phyloP scores from a whole-genome alignment of 371 early-diverging fungal species.

The Lichtheimia ornata region DNA sequence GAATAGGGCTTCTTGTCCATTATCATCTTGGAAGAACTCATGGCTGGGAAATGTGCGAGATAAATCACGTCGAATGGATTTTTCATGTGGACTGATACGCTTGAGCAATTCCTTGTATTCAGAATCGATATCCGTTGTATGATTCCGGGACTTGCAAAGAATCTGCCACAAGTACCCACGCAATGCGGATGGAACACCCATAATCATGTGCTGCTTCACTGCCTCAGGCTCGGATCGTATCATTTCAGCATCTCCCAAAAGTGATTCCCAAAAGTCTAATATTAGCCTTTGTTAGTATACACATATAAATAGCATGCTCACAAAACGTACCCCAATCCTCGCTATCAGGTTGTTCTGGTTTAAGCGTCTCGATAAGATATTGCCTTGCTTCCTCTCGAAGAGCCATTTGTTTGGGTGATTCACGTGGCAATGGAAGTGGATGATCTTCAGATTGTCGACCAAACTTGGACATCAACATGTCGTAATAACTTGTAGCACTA shows the following conservation, averaged over 20 bases:
- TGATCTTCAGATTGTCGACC: constrained; percentile 29
- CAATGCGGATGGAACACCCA: constrained; percentile 81
- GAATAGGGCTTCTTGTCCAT: constrained; percentile 80
- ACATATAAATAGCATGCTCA: neutral
- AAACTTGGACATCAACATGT: constrained; percentile 38
- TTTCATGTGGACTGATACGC: constrained; percentile 81
- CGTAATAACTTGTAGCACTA: constrained; percentile 31
- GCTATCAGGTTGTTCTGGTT: neutral
- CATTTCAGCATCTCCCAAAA: constrained; percentile 33
- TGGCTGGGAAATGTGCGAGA: constrained; percentile 86
- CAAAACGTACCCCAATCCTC: constrained; percentile 39
- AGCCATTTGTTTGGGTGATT: constrained; percentile 31
- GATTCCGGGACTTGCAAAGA: constrained; percentile 62
- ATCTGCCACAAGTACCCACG: constrained; percentile 89
- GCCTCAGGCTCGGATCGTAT: constrained; percentile 21
- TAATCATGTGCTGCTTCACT: constrained; percentile 27
- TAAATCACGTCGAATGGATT: constrained; percentile 84
- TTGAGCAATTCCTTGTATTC: constrained; percentile 77
- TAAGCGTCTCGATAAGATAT: neutral
- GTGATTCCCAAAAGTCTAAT: constrained; percentile 44
- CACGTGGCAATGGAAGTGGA: constrained; percentile 48
- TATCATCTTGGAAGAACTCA: constrained; percentile 76
- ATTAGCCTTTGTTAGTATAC: neutral
- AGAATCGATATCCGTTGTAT: constrained; percentile 68
- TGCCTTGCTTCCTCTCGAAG: constrained; percentile 31